Conservation (phyloP, 768 basidiomycete species). For the Strobilomyces dryophilus region DNA sequence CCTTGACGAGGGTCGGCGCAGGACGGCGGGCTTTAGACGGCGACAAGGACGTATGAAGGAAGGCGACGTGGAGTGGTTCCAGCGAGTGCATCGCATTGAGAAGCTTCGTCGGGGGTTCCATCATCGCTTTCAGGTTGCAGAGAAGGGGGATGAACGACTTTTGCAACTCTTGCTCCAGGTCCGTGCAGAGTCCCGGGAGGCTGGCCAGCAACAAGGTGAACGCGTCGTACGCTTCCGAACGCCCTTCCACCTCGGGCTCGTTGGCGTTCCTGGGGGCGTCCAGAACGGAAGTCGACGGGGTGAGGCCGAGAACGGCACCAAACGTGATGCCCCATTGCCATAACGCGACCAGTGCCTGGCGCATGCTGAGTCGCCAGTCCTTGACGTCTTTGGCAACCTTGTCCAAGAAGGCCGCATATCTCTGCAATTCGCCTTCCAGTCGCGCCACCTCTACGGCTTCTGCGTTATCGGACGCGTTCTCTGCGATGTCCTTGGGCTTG, state of each 20-base stretch:
- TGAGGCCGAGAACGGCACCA: constrained; percentile 62
- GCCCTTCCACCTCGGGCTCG: constrained; percentile 22
- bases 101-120: constrained; percentile 59
- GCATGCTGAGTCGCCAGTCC: constrained; percentile 57
- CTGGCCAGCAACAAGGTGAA: constrained; percentile 58
- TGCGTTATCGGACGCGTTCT: constrained; percentile 32
- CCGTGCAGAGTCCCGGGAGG: constrained; percentile 49
- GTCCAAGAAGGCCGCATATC: constrained; percentile 54
- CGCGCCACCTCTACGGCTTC: constrained; percentile 49
- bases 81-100: constrained; percentile 70
- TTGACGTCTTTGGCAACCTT: constrained; percentile 58
- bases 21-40: constrained; percentile 55
- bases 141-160: constrained; percentile 56
- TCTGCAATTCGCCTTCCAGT: constrained; percentile 54
- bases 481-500: constrained; percentile 29
- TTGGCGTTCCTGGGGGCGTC: constrained; percentile 5
- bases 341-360: constrained; percentile 45
- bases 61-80: constrained; percentile 65
- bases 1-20: constrained; percentile 60
- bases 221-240: constrained; percentile 66
- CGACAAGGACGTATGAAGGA: constrained; percentile 61
- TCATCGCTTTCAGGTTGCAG: constrained; percentile 52
- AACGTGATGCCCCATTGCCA: constrained; percentile 63
- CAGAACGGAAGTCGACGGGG: constrained; percentile 31
- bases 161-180: constrained; percentile 51